Evolutionary conservation across 2,329 filamentous ascomycete species (phyloP), one percentile per base, ranked within the genome.

Genomic region (Monosporascus sp.): DNA sequence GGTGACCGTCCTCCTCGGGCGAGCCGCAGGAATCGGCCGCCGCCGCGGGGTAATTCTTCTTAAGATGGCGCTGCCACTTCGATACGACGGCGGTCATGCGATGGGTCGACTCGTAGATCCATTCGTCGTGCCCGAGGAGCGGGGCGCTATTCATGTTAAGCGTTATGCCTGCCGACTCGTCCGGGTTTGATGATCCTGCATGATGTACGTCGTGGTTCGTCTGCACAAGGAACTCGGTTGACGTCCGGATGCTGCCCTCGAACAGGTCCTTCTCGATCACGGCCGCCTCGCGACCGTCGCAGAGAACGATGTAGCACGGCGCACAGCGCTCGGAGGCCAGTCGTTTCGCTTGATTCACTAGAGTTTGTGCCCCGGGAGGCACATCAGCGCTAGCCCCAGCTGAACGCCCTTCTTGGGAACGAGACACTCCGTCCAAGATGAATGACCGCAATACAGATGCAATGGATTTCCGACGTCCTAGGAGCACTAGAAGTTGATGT

Each of bases 231-330:
- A 86, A 85, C 2, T 74, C 68, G 1, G 65, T 64, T 2, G 75
- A 77, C 1, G 68, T 69, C n/a, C 73, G 70, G 6, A 77, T 60
- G 1, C 69, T 70, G 3, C 77, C 79, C 1, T 65, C 73, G 3
- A 60, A 48, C 51, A 76, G 72, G 59, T 85, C 81, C 60, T 85
- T 85, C 58, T 85, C 80, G 47, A 86, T 69, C 0, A 79, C 70
- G 1, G 74, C 64, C 2, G 76, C 76, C 45, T 72, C 66, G 0
- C 55, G 51, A 0, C 78, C 79, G 47, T 81, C 74, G 57, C 78
- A 78, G 56, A 85, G 75, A 31, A 78, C 77, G 2, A 85, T 60
- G 59, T 85, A 86, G 38, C 79, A 81, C 2, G 80, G 79, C 17
- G 81, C 78, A 0, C 77, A 78, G 1, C 67, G 71, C 3, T 69